Percentiles rank a stretch among this genome's conserved stretches.
These are phyloP conservation scores for Scedosporium apiospermum DNA, from an alignment of 2,329 filamentous ascomycete species.

Conservation along the genomic window DNA sequence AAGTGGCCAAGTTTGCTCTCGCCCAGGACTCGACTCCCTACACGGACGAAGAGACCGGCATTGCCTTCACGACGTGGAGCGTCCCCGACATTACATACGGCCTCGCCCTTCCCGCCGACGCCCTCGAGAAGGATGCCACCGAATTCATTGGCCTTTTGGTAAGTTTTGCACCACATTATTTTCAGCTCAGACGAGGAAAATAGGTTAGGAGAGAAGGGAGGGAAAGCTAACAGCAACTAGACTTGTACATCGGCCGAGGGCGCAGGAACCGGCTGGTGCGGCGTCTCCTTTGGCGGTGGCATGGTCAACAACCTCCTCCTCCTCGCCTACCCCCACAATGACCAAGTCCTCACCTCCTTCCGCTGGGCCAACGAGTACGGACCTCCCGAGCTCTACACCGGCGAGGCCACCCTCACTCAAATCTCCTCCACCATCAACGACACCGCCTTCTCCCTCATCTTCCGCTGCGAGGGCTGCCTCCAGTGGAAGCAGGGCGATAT, in stretches of 20 bases:
- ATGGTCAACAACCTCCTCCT: slow-evolving; percentile 7
- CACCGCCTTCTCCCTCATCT: slow-evolving; percentile 51
- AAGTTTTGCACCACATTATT: not conserved
- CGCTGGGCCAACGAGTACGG: slow-evolving; percentile 49
- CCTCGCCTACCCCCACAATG: slow-evolving; percentile 32
- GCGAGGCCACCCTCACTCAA: slow-evolving; percentile 51
- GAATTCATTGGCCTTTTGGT: slow-evolving; percentile 54
- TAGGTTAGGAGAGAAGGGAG: not conserved
- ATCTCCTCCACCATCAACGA: slow-evolving; percentile 48
- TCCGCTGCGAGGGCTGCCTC: slow-evolving; percentile 51
- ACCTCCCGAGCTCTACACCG: slow-evolving; percentile 47
- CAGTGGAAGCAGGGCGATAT: slow-evolving; percentile 39
- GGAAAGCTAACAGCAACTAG: slow-evolving; percentile 8
- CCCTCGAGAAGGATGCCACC: slow-evolving; percentile 32
- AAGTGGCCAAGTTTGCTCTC: not conserved
- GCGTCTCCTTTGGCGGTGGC: not conserved
- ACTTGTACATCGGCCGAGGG: slow-evolving; percentile 20
- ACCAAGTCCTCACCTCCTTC: slow-evolving; percentile 46
- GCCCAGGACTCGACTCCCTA: slow-evolving; percentile 17
- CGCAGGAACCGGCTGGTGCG: slow-evolving; percentile 2
- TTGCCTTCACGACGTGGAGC: slow-evolving; percentile 41
- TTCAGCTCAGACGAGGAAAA: slow-evolving; percentile 8
- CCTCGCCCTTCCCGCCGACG: slow-evolving; percentile 40
- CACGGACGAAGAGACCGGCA: slow-evolving; percentile 39
- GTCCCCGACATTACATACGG: slow-evolving; percentile 36